Evolutionary conservation across 2,329 filamentous ascomycete genomes (phyloP), one percentile per base, ranked within the genome.

Genomic region (Onygenales sp.): DNA sequence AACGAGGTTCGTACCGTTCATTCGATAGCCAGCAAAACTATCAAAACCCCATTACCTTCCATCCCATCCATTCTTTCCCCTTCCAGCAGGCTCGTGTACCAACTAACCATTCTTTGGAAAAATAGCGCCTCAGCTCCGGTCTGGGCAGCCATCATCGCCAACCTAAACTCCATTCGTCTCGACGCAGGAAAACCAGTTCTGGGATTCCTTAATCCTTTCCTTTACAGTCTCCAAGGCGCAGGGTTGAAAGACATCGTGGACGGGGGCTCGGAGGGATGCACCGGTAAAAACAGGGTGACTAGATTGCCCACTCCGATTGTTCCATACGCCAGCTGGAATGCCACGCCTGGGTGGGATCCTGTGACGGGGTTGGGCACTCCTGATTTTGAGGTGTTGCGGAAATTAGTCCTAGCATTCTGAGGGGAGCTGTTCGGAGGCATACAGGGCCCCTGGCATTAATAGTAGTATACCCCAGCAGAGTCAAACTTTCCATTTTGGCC

Each of bases 121-220:
- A 21, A 35, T 48, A 72, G 69, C 62, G 83, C 84, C 0, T 77
- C 84, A 2, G 71, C 80, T 0, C 85, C 86, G 0, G 71, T 82
- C 0, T 78, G 84, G 50, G 82, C 83, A 0, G 77, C 77, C n/a
- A 76, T 89, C 57, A 69, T 88, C 49, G 75, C 79, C 1, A 75
- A 86, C 39, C 66, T 89, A 47, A 87, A 88, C 62, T 80, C 83
- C 55, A 78, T 79, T 14, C 73, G 83, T 38, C 68, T 86, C 45
- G 69, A 75, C 11, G 69, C 70, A n/a, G 79, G 79, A 1, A 76
- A 77, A 62, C 65, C 75, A 7, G 62, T 71, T 0, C 66, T 84
- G 60, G 81, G 82, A 1, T 84, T 82, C 60, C 65, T 85, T 27
- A 84, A 84, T 63, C 81, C 81, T 0, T 81, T 78, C 75, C 67